Evolutionary conservation across 2,329 filamentous ascomycete species (phyloP).

Genomic region (Neonectria punicea): DNA sequence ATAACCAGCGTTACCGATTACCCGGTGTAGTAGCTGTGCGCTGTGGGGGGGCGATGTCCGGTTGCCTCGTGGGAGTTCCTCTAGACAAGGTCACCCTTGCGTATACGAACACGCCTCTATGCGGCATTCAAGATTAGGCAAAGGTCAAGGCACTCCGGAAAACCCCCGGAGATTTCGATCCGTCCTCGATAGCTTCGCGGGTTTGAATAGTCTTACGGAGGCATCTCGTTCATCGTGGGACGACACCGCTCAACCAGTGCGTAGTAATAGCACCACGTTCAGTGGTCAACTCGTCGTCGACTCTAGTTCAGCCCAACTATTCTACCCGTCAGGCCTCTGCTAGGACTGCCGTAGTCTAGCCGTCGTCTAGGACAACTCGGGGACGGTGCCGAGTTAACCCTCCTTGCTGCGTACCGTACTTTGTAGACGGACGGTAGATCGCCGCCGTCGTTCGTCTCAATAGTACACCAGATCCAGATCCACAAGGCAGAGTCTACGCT

Average conservation of each 20-base stretch:
- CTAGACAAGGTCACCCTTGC: neutral
- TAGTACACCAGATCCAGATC: neutral
- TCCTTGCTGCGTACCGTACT: neutral
- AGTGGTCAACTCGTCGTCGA: neutral
- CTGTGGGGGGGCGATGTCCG: neutral
- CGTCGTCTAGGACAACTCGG: neutral
- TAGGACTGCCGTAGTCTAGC: neutral
- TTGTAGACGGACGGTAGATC: neutral
- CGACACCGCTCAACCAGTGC: neutral
- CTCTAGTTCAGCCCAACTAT: neutral
- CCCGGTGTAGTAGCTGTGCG: neutral
- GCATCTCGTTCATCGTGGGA: neutral
- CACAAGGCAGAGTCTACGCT: neutral
- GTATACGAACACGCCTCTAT: neutral
- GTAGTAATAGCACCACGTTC: neutral
- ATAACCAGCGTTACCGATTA: neutral
- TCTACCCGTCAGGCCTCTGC: neutral
- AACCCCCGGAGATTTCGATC: neutral
- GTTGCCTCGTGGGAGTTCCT: neutral
- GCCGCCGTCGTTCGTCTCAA: neutral
- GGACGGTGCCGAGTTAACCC: neutral
- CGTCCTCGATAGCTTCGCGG: neutral
- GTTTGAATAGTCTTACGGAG: neutral
- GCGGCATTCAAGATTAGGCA: neutral
- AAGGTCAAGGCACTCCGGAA: neutral